A percentile compares a stretch with the other conserved stretches of the same genome.
These are phyloP conservation scores for Candida mattraensis DNA, from an alignment of 805 yeast species.

Conservation along the genomic window DNA sequence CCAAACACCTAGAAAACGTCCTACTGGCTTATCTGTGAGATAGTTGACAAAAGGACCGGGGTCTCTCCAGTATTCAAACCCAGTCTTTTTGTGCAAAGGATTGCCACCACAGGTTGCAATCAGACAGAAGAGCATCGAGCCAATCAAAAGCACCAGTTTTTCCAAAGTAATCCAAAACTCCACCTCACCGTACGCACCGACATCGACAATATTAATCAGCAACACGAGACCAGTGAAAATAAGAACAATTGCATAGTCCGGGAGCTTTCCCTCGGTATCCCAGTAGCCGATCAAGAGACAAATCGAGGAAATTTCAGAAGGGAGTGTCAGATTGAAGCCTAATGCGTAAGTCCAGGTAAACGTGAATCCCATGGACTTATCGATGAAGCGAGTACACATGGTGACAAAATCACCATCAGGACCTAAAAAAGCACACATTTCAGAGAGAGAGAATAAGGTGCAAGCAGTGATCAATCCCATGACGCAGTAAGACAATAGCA, in stretches of 20 bases:
- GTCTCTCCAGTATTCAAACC: slow-evolving; percentile 78
- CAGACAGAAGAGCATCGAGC: slow-evolving; percentile 49
- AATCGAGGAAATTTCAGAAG: slow-evolving; percentile 69
- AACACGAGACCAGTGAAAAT: slow-evolving; percentile 62
- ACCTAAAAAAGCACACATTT: slow-evolving; percentile 79
- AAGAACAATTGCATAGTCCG: slow-evolving; percentile 69
- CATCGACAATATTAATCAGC: slow-evolving; percentile 61
- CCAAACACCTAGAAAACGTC: slow-evolving; percentile 61
- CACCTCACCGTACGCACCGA: slow-evolving; percentile 67
- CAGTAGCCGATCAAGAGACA: slow-evolving; percentile 66
- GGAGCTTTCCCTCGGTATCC: slow-evolving; percentile 50
- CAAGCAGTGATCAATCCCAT: slow-evolving; percentile 65
- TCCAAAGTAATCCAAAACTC: slow-evolving; percentile 73
- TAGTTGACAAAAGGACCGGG: slow-evolving; percentile 45
- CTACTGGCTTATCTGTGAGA: slow-evolving; percentile 8
- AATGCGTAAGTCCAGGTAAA: slow-evolving; percentile 58
- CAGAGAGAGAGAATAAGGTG: slow-evolving; percentile 73
- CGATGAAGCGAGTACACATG: slow-evolving; percentile 64
- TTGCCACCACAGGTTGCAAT: slow-evolving; percentile 12
- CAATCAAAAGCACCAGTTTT: slow-evolving; percentile 67
- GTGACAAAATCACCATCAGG: slow-evolving; percentile 68
- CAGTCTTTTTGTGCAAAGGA: slow-evolving; percentile 45
- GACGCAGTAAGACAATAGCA: slow-evolving; percentile 62
- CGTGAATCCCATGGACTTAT: slow-evolving; percentile 73
- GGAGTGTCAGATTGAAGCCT: slow-evolving; percentile 75